Base-by-base conservation (phyloP, 257 asterid species). In the Fraxinus pennsylvanica region DNA sequence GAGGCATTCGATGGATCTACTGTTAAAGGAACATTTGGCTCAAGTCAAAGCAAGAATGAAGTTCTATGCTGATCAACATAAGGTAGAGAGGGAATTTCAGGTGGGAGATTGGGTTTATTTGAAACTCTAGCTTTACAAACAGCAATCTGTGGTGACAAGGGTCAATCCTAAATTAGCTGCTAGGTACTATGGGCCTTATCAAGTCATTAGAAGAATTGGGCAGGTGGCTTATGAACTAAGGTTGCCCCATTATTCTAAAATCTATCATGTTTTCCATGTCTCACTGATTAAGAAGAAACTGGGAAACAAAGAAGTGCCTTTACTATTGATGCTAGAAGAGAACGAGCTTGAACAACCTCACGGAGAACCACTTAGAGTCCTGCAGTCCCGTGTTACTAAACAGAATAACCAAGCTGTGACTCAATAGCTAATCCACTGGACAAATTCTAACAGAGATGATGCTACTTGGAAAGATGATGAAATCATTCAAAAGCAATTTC, bases 251-350 rank as follows among this genome's bases (percentile, higher is more conserved):
- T 13, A 1, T 0, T n/a, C 79, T 1, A 61, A n/a, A 3, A 32
- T 82, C 0, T 84, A 83, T 9, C 74, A 25, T 2, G 76, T 83
- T 0, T 75, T 79, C 36, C 79, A 79, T 39, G 74, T 76, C 0
- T 79, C 79, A 0, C 3, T 29, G 1, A 47, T 72, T 52, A 52
- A 17, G 61, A 52, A 52, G 7, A 52, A 52, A 17, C 0, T 52
- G 7, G 22, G 22, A 50, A 3, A 52, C 5, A 0, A 1, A 17
- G 1, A 35, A 5, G 6, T 35, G 61, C 0, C 2, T 0, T 0
- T 17, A 52, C 22, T 13, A 15, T 1, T 17, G 22, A 52, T 13
- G 21, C 22, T 7, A 12, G 61, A 50, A 50, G 61, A 2, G 12
- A 33, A 33, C 1, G 36, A 33, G 36, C 36, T 2, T 50, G 61